Evolutionary conservation across 2,329 filamentous ascomycete species (phyloP).

Genomic region (Aspergillus pseudoviridinutans): DNA sequence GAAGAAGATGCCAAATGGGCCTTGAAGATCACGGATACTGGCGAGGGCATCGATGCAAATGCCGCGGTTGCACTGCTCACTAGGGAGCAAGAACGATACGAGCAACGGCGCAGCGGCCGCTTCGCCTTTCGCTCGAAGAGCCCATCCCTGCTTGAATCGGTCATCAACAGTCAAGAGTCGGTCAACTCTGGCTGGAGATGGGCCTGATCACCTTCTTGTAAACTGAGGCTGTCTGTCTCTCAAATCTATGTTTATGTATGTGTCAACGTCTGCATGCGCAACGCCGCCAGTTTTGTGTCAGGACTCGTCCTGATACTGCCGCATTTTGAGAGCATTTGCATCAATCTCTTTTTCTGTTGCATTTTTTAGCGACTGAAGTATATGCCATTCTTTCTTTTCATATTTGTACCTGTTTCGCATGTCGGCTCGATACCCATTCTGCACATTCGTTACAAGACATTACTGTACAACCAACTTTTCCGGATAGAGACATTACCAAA

Average conservation of each 20-base stretch:
- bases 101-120: slow-evolving; percentile 13
- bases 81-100: slow-evolving; percentile 31
- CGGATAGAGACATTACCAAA: not conserved
- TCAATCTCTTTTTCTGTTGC: not conserved
- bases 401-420: not conserved
- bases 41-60: slow-evolving; percentile 55
- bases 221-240: not conserved
- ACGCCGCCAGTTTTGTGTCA: not conserved
- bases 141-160: slow-evolving; percentile 19
- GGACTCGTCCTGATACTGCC: not conserved
- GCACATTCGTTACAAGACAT: slow-evolving; percentile 1
- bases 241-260: not conserved
- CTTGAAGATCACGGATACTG: slow-evolving; percentile 56
- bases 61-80: slow-evolving; percentile 55
- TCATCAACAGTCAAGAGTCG: slow-evolving; percentile 23
- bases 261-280: not conserved
- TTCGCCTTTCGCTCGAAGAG: slow-evolving; percentile 13
- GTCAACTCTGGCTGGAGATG: slow-evolving; percentile 35
- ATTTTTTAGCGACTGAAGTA: not conserved
- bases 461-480: not conserved
- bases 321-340: not conserved
- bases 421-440: slow-evolving; percentile 4
- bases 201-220: slow-evolving; percentile 25
- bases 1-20: slow-evolving; percentile 54
- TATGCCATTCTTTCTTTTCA: not conserved